These are phyloP conservation scores for Talaromyces sp. DNA, from an alignment of 2,329 filamentous ascomycete species.

Conservation along the genomic window DNA sequence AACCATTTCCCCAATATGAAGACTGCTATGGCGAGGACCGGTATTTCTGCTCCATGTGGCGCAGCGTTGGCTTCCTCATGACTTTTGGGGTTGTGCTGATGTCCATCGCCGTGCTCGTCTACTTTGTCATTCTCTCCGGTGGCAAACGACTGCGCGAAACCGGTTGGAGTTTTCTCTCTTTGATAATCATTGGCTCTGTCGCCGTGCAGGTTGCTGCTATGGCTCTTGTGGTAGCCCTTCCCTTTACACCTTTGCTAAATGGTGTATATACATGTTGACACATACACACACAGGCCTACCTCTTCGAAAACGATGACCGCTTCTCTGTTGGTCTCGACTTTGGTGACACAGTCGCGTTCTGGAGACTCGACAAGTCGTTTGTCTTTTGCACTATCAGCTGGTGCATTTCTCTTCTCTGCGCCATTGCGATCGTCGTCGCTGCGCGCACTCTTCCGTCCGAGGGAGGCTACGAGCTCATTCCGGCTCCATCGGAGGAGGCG, in stretches of 20 bases:
- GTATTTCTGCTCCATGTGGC: conserved; percentile 90
- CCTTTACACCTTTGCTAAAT: neutral
- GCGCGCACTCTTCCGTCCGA: conserved; percentile 70
- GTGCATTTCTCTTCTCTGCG: conserved; percentile 51
- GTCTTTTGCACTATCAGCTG: conserved; percentile 64
- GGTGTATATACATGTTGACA: neutral
- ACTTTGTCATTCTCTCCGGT: conserved; percentile 70
- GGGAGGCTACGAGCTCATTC: conserved; percentile 79
- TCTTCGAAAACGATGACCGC: conserved; percentile 76
- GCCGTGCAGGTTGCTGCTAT: conserved; percentile 71
- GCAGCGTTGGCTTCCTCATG: conserved; percentile 81
- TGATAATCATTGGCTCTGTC: conserved; percentile 62
- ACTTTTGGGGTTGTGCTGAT: conserved; percentile 78
- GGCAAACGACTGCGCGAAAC: conserved; percentile 74
- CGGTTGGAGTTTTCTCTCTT: conserved; percentile 73
- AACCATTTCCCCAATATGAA: conserved; percentile 60
- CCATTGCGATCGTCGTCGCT: conserved; percentile 58
- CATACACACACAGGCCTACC: conserved; percentile 59
- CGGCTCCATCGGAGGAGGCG: conserved; percentile 23
- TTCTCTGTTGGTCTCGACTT: conserved; percentile 62
- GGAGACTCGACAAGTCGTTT: conserved; percentile 76
- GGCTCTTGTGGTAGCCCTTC: conserved; percentile 68
- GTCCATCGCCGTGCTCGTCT: conserved; percentile 74
- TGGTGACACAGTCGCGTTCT: conserved; percentile 32
- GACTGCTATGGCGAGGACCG: conserved; percentile 64